Percentiles rank a stretch among this genome's conserved stretches.
phyloP scores from a whole-genome alignment of 768 basidiomycete species.

The Psilocybe subaeruginosa region DNA sequence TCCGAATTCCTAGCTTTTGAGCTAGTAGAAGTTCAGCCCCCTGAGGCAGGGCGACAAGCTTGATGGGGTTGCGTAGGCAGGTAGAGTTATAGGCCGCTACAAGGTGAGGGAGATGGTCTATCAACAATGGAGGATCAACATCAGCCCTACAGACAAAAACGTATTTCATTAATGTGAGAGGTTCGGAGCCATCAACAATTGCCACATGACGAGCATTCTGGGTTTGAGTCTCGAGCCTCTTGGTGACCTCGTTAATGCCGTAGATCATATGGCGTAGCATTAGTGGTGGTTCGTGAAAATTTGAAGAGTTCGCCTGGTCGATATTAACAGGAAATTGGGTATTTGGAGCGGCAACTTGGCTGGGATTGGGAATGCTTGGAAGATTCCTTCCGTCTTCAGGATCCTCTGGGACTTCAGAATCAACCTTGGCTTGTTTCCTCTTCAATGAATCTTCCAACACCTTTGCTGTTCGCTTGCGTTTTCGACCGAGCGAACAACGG shows the following conservation, averaged over 20 bases:
- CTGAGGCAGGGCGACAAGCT: conserved; percentile 66
- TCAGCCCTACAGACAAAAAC: conserved; percentile 79
- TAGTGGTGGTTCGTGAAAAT: conserved; percentile 28
- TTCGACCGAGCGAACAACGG: conserved; percentile 33
- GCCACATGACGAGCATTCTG: conserved; percentile 29
- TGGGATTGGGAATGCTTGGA: not conserved
- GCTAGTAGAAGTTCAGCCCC: conserved; percentile 68
- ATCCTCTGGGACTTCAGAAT: not conserved
- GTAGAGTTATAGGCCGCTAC: conserved; percentile 76
- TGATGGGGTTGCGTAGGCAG: conserved; percentile 38
- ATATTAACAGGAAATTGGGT: not conserved
- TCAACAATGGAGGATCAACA: conserved; percentile 69
- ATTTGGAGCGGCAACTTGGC: not conserved
- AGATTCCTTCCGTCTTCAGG: not conserved
- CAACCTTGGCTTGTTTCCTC: conserved; percentile 25
- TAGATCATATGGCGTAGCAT: conserved; percentile 53
- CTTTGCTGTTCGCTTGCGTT: conserved; percentile 39
- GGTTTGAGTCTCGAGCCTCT: conserved; percentile 64
- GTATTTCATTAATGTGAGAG: conserved; percentile 33
- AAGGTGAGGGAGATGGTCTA: conserved; percentile 77
- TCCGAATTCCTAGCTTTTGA: conserved; percentile 62
- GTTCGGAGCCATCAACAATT: conserved; percentile 18
- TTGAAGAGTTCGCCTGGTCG: not conserved
- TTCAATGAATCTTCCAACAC: conserved; percentile 3
- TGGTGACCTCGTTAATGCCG: conserved; percentile 86